phyloP scores from a whole-genome alignment of 2,329 filamentous ascomycete genomes.

The Phoma herbarum region DNA sequence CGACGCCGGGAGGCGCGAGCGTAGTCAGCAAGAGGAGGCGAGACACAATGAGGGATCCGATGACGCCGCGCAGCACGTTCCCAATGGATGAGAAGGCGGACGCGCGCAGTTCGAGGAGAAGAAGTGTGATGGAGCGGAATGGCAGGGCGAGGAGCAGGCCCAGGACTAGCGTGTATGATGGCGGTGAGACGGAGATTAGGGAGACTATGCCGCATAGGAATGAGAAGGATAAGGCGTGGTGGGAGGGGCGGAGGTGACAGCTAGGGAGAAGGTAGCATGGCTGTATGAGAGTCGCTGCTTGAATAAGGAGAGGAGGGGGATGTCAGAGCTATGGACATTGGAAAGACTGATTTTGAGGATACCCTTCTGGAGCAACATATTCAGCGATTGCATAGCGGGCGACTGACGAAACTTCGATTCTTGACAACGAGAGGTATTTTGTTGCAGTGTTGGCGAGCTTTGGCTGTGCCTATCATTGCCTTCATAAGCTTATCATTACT shows the following conservation, averaged over 20 bases:
- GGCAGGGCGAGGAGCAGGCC: constrained; percentile 29
- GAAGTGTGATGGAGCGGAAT: constrained; percentile 21
- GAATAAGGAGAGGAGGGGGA: neutral
- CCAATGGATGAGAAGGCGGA: constrained; percentile 27
- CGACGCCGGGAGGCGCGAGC: constrained; percentile 16
- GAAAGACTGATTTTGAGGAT: constrained; percentile 14
- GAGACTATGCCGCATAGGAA: constrained; percentile 47
- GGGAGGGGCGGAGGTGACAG: constrained; percentile 37
- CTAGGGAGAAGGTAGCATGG: neutral
- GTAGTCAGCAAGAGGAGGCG: constrained; percentile 22
- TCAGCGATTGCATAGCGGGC: constrained; percentile 17
- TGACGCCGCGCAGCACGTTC: constrained; percentile 36
- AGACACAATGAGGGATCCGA: constrained; percentile 38
- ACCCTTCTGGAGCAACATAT: constrained; percentile 19
- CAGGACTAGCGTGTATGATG: constrained; percentile 38
- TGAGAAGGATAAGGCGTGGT: constrained; percentile 47
- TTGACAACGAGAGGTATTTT: neutral
- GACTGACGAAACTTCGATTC: neutral
- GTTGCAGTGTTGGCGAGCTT: neutral
- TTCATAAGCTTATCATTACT: neutral
- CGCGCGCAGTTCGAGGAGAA: constrained; percentile 9
- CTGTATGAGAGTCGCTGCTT: neutral
- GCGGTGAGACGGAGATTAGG: constrained; percentile 44
- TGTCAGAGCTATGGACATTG: neutral
- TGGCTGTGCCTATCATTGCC: neutral